Evolutionary conservation across 352 stramenopile genomes (phyloP).

Genomic region (Phytophthora palmivora): DNA sequence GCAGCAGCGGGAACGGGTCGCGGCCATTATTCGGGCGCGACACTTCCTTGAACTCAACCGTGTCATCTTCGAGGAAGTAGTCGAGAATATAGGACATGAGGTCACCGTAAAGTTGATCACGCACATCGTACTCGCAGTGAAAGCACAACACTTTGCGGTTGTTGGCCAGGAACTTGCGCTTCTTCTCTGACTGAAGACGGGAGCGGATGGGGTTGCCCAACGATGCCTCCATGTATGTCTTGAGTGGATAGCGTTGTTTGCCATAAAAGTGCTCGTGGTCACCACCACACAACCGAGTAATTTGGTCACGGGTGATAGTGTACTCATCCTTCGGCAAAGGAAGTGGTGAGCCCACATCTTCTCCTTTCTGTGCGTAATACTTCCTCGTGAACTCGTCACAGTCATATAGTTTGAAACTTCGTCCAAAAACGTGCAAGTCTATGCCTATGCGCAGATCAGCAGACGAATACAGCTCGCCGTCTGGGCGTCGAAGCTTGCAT

Average conservation of each 20-base stretch:
- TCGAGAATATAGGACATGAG: slow-evolving; percentile 82
- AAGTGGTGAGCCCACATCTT: slow-evolving; percentile 57
- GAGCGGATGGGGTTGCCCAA: slow-evolving; percentile 78
- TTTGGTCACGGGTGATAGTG: slow-evolving; percentile 79
- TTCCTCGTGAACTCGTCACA: slow-evolving; percentile 78
- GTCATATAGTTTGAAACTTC: slow-evolving; percentile 81
- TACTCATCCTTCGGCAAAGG: slow-evolving; percentile 85
- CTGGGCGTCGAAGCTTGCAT: slow-evolving; percentile 65
- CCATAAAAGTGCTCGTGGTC: slow-evolving; percentile 80
- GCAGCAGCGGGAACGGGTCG: slow-evolving; percentile 80
- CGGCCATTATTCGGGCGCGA: slow-evolving; percentile 81
- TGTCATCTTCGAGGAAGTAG: slow-evolving; percentile 91
- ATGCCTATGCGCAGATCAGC: slow-evolving; percentile 71
- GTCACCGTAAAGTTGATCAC: slow-evolving; percentile 81
- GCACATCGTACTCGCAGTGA: slow-evolving; percentile 86
- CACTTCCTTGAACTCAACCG: slow-evolving; percentile 90
- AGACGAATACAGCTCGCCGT: slow-evolving; percentile 57
- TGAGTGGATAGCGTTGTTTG: slow-evolving; percentile 79
- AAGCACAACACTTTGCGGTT: slow-evolving; percentile 90
- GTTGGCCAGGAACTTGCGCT: slow-evolving; percentile 88
- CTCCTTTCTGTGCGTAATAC: slow-evolving; percentile 55
- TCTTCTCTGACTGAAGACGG: slow-evolving; percentile 73
- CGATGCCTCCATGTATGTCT: slow-evolving; percentile 87
- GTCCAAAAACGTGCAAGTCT: slow-evolving; percentile 77
- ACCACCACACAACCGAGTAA: slow-evolving; percentile 73